phyloP scores from a whole-genome alignment of 2,329 filamentous ascomycete genomes.

The Fusarium continuum region DNA sequence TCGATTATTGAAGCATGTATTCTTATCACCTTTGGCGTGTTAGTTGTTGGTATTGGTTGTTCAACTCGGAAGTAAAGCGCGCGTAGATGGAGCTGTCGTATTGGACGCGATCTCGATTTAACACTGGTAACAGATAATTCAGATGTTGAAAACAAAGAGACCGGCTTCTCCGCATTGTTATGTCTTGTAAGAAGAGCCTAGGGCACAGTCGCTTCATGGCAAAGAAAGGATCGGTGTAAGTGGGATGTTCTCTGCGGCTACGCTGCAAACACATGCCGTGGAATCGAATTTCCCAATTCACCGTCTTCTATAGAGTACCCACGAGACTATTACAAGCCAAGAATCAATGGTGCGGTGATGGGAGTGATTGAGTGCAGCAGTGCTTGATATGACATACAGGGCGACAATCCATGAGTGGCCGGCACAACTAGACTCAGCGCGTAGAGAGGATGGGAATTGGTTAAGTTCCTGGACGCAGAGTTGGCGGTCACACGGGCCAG shows the following conservation, averaged over 20 bases:
- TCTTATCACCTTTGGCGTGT: constrained; percentile 11
- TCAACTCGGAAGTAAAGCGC: neutral
- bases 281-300: constrained; percentile 17
- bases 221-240: constrained; percentile 30
- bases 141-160: constrained; percentile 5
- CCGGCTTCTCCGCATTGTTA: constrained; percentile 5
- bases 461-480: constrained; percentile 13
- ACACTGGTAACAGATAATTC: neutral
- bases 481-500: constrained; percentile 25
- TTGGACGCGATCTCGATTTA: constrained; percentile 2
- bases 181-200: constrained; percentile 2
- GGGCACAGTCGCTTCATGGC: neutral
- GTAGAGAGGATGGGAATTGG: constrained; percentile 39
- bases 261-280: constrained; percentile 12
- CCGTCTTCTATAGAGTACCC: constrained; percentile 8
- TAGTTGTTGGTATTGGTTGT: neutral
- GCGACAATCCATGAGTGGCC: constrained; percentile 34
- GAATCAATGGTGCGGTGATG: constrained; percentile 41
- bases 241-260: constrained; percentile 26
- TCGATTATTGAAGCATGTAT: constrained; percentile 6
- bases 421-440: constrained; percentile 38
- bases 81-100: neutral
- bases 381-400: constrained; percentile 22
- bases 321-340: constrained; percentile 31
- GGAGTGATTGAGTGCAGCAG: constrained; percentile 36